A percentile compares a stretch with the other conserved stretches of the same genome.
These are phyloP conservation scores for Hymenoscyphus scutula DNA, from an alignment of 2,329 filamentous ascomycete species.

Conservation along the genomic window DNA sequence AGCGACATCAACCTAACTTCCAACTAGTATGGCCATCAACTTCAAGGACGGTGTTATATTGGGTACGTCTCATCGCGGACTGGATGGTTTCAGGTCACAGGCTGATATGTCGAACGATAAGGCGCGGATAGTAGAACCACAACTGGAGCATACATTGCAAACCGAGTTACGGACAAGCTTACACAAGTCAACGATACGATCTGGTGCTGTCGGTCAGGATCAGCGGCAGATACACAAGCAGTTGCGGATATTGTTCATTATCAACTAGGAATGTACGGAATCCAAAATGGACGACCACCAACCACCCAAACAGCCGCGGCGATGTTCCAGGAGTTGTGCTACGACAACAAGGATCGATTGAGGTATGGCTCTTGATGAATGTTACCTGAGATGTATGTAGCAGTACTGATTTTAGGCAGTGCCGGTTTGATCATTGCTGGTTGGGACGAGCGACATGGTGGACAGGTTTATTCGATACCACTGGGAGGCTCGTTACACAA, in stretches of 20 bases:
- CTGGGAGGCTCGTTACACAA: conserved; percentile 97
- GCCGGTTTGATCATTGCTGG: conserved; percentile 50
- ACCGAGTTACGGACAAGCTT: conserved; percentile 98
- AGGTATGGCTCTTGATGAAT: conserved; percentile 61
- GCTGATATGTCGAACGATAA: conserved; percentile 34
- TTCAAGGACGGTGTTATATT: conserved; percentile 98
- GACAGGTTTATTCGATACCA: conserved; percentile 96
- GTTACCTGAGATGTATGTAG: not conserved
- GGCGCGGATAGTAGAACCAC: conserved; percentile 97
- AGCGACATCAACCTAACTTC: conserved; percentile 29
- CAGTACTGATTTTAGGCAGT: conserved; percentile 25
- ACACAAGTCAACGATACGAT: conserved; percentile 98
- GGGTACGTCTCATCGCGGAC: conserved; percentile 46
- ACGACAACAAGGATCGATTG: conserved; percentile 91
- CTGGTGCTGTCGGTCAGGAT: conserved; percentile 98
- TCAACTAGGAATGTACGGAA: conserved; percentile 87
- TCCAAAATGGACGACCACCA: conserved; percentile 83
- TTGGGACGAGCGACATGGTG: conserved; percentile 91
- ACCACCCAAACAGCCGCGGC: conserved; percentile 94
- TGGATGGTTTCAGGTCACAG: not conserved
- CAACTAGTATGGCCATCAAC: conserved; percentile 88
- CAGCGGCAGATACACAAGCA: conserved; percentile 94
- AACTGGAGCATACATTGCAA: conserved; percentile 96
- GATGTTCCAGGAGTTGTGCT: conserved; percentile 97
- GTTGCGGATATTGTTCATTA: conserved; percentile 98